Percentiles rank a stretch among this genome's conserved stretches.
Evolutionary conservation across 306 rosid genomes (phyloP).

Genomic region (Notholithocarpus densiflorus): DNA sequence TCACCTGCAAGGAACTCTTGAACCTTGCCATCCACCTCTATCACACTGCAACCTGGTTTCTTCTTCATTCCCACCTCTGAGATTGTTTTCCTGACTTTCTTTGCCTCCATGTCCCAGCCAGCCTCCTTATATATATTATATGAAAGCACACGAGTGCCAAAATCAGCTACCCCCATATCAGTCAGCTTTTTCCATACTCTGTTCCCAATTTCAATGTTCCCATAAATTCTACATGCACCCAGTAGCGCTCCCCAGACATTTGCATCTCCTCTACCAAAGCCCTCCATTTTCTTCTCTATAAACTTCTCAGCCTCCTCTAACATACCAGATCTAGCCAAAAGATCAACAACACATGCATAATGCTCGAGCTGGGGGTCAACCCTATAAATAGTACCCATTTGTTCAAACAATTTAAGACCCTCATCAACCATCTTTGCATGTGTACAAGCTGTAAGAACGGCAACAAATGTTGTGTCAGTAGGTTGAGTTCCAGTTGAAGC

Average conservation of each 20-base stretch:
- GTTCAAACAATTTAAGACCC: constrained; percentile 42
- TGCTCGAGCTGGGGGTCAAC: constrained; percentile 35
- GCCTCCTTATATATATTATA: constrained; percentile 69
- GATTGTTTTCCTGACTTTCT: constrained; percentile 50
- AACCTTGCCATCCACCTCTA: constrained; percentile 63
- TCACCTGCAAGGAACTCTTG: constrained; percentile 80
- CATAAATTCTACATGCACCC: constrained; percentile 71
- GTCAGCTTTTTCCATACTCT: constrained; percentile 64
- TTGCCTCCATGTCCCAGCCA: constrained; percentile 75
- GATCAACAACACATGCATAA: constrained; percentile 46
- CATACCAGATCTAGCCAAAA: constrained; percentile 49
- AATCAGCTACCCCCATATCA: constrained; percentile 51
- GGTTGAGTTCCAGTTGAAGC: constrained; percentile 20
- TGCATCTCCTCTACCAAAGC: constrained; percentile 49
- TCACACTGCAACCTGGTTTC: constrained; percentile 79
- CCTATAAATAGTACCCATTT: constrained; percentile 28
- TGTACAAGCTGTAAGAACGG: constrained; percentile 41
- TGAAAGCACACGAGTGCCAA: constrained; percentile 69
- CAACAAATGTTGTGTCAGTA: constrained; percentile 43
- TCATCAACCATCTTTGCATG: constrained; percentile 41
- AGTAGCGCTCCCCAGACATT: constrained; percentile 79
- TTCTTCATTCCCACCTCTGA: constrained; percentile 54
- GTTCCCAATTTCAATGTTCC: constrained; percentile 55
- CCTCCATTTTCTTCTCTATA: constrained; percentile 75
- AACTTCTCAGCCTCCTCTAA: constrained; percentile 63